phyloP scores from a whole-genome alignment of 2,329 filamentous ascomycete genomes.

The Clonostachys chloroleuca region DNA sequence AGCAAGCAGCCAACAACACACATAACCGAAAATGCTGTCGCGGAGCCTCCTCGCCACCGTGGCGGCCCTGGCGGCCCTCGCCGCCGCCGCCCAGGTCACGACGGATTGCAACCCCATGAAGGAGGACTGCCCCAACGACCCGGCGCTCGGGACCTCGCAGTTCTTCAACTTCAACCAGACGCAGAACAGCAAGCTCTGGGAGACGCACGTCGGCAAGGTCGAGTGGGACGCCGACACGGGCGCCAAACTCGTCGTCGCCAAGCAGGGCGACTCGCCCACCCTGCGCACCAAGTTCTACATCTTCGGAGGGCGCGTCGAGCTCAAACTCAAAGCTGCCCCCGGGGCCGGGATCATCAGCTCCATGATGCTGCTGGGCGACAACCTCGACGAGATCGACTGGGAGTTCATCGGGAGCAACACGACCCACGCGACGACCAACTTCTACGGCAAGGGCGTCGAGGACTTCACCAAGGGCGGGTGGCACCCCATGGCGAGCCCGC shows the following conservation, averaged over 20 bases:
- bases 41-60: conserved; percentile 19
- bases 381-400: conserved; percentile 86
- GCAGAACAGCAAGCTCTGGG: conserved; percentile 59
- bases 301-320: conserved; percentile 78
- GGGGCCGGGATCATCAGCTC: conserved; percentile 76
- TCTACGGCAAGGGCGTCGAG: conserved; percentile 71
- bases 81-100: conserved; percentile 64
- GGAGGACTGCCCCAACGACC: conserved; percentile 61
- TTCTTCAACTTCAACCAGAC: conserved; percentile 61
- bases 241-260: conserved; percentile 66
- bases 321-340: conserved; percentile 70
- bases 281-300: conserved; percentile 78
- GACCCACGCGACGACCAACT: conserved; percentile 65
- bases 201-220: conserved; percentile 62
- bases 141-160: conserved; percentile 63
- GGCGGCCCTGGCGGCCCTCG: conserved; percentile 35
- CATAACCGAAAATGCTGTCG: conserved; percentile 13
- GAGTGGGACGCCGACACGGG: conserved; percentile 57
- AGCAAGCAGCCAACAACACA: neutral
- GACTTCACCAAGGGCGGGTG: conserved; percentile 59
- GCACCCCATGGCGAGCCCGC: conserved; percentile 47
- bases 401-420: conserved; percentile 70
- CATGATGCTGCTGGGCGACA: conserved; percentile 79
- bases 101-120: conserved; percentile 77
- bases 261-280: conserved; percentile 72